These are phyloP conservation scores for Metschnikowia cubensis DNA, from an alignment of 805 yeast species.

Conservation along the genomic window DNA sequence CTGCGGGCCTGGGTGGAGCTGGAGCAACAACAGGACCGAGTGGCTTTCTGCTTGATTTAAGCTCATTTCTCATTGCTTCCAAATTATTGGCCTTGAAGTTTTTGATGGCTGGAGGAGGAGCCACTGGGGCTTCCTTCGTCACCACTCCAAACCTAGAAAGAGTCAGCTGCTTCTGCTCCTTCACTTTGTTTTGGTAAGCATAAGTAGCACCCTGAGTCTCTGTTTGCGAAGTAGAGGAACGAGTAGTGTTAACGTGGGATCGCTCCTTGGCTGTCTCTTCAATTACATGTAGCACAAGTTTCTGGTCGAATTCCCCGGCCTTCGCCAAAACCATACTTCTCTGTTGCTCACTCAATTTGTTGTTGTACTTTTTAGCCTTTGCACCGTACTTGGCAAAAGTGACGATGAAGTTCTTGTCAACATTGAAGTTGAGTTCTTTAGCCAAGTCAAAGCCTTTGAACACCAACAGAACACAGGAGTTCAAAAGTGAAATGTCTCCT, in stretches of 20 bases:
- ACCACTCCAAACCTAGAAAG: slow-evolving; percentile 34
- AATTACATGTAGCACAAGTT: slow-evolving; percentile 49
- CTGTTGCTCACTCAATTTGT: slow-evolving; percentile 66
- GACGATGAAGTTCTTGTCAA: slow-evolving; percentile 51
- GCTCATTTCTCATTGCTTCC: slow-evolving; percentile 33
- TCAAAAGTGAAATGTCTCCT: slow-evolving; percentile 70
- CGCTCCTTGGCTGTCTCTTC: slow-evolving; percentile 24
- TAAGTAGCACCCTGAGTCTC: slow-evolving; percentile 4
- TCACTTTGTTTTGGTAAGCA: slow-evolving; percentile 20
- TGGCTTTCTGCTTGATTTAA: slow-evolving; percentile 21
- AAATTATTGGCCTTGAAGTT: slow-evolving; percentile 28
- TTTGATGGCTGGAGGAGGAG: slow-evolving; percentile 31
- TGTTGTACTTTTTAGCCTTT: slow-evolving; percentile 63
- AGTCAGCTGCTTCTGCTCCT: slow-evolving; percentile 32
- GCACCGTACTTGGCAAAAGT: slow-evolving; percentile 61
- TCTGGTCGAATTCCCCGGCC: slow-evolving; percentile 53
- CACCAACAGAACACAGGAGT: slow-evolving; percentile 69
- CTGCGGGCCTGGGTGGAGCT: slow-evolving; percentile 52
- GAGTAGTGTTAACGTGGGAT: slow-evolving; percentile 23
- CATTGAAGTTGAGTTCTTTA: slow-evolving; percentile 44
- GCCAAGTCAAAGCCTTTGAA: slow-evolving; percentile 65
- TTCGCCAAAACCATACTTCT: slow-evolving; percentile 56
- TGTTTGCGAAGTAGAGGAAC: slow-evolving; percentile 6
- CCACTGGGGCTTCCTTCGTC: slow-evolving; percentile 29
- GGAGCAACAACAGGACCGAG: slow-evolving; percentile 27